Conservation (phyloP, 108 stramenopile genomes). For the Mediolabrus comicus region DNA sequence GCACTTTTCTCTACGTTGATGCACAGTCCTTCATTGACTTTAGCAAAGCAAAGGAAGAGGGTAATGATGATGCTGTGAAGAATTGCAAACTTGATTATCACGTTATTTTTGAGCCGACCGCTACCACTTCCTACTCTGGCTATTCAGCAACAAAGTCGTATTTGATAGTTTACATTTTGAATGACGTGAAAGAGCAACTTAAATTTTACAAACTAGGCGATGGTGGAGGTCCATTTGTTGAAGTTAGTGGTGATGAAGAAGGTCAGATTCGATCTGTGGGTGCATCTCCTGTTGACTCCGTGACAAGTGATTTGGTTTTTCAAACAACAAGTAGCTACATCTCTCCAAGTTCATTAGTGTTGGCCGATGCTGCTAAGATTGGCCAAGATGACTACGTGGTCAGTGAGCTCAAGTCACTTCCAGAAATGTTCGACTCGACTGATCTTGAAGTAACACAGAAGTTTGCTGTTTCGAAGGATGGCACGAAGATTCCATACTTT, state of each 20-base stretch:
- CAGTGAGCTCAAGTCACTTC: constrained; percentile 62
- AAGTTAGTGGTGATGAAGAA: constrained; percentile 53
- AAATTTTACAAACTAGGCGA: constrained; percentile 75
- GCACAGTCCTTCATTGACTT: constrained; percentile 54
- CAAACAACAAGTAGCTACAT: constrained; percentile 68
- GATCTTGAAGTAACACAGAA: constrained; percentile 63
- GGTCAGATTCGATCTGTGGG: constrained; percentile 65
- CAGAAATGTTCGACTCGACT: constrained; percentile 62
- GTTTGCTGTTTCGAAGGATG: constrained; percentile 79
- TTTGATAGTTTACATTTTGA: constrained; percentile 72
- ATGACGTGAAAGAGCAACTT: constrained; percentile 80
- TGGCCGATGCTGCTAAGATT: constrained; percentile 67
- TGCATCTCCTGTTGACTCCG: constrained; percentile 63
- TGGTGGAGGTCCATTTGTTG: constrained; percentile 48
- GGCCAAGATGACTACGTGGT: constrained; percentile 48
- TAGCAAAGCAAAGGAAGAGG: constrained; percentile 55
- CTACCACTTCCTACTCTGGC: constrained; percentile 65
- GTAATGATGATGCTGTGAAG: constrained; percentile 25
- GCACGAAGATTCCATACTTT: constrained; percentile 81
- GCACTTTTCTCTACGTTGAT: constrained; percentile 66
- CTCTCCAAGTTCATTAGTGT: constrained; percentile 63
- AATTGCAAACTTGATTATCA: constrained; percentile 47
- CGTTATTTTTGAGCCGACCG: constrained; percentile 80
- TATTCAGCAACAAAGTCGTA: constrained; percentile 79
- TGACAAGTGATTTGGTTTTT: constrained; percentile 71